A percentile compares a stretch with the other conserved stretches of the same genome.
These are phyloP conservation scores for Blastobotrys americana DNA, from an alignment of 805 yeast genomes.

Conservation along the genomic window DNA sequence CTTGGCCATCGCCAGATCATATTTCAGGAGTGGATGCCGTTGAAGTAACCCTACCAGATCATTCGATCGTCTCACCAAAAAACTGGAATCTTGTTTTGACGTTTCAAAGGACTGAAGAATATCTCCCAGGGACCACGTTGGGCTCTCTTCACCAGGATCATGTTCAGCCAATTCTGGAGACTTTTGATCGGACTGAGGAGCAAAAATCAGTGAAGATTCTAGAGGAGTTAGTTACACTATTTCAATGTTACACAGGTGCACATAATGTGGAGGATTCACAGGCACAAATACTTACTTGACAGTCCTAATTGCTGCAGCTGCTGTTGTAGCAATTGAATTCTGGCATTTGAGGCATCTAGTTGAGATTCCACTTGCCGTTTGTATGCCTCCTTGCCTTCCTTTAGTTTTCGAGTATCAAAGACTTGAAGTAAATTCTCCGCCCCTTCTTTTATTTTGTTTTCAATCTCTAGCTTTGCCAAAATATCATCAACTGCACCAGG, in stretches of 20 bases:
- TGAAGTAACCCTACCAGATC: constrained; percentile 52
- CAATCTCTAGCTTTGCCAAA: constrained; percentile 30
- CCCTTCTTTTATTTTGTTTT: constrained; percentile 32
- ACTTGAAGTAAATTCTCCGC: constrained; percentile 31
- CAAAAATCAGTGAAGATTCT: not conserved
- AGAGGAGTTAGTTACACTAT: not conserved
- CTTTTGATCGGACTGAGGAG: constrained; percentile 5
- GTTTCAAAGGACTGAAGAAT: constrained; percentile 50
- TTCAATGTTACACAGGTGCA: constrained; percentile 1
- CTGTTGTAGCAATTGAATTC: constrained; percentile 20
- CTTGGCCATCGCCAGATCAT: constrained; percentile 45
- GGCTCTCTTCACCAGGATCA: constrained; percentile 29
- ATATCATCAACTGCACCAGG: constrained; percentile 20
- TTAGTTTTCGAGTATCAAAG: constrained; percentile 18
- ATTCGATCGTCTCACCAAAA: constrained; percentile 54
- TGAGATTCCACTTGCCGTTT: constrained; percentile 23
- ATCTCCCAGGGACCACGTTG: constrained; percentile 60
- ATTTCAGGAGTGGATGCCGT: constrained; percentile 51
- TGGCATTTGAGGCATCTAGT: constrained; percentile 26
- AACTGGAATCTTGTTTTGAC: constrained; percentile 43
- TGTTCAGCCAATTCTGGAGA: constrained; percentile 4
- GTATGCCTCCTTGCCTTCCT: constrained; percentile 16
- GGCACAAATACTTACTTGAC: constrained; percentile 1
- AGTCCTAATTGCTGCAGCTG: constrained; percentile 19
- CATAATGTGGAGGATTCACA: not conserved